Base-by-base conservation (phyloP, 345 rosid genomes). In the Gossypium arboreum region DNA sequence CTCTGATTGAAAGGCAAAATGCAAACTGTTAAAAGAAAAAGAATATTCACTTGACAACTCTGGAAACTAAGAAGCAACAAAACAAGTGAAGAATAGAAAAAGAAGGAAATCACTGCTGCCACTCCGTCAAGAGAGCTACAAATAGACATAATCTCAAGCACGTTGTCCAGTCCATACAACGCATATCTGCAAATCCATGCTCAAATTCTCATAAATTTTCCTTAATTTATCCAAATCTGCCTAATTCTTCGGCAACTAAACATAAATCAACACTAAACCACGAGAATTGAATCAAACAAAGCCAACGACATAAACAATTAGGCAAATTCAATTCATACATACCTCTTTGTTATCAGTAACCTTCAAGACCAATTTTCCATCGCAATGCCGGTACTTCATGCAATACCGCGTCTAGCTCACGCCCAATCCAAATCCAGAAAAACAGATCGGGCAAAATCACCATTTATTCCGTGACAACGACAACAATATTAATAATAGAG, bases 261-360 rank as follows among this genome's bases (percentile, higher is more conserved):
- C 47, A 70, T 17, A 43, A 52, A 70, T 44, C 47, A 44, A 24
- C 39, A 57, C 57, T 59, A 20, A 18, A 73, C 5, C 54, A 12
- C 7, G 11, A 47, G 9, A 15, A 73, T 66, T 2, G 17, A 20
- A 43, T 29, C 64, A 63, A 39, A 72, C n/a, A 64, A 48, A 44
- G 29, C 71, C 1, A 81, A 13, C 18, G n/a, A 66, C 41, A 0
- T 8, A 44, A 20, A 20, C 22, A 29, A 61, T 44, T n/a, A 52
- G 39, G 20, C 15, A 9, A 56, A 65, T 12, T 24, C 8, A 61
- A 58, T 12, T 25, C 27, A 44, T 84, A 88, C 39, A 44, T 84
- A 88, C 98, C 96, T 95, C 96, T 81, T 86, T 92, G 88, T 95
- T 87, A 77, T 95, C 99, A 70, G 99, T 93, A 83, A 95, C 99